Conservation (phyloP, 2,329 filamentous ascomycete species). For the Alternaria sp. region DNA sequence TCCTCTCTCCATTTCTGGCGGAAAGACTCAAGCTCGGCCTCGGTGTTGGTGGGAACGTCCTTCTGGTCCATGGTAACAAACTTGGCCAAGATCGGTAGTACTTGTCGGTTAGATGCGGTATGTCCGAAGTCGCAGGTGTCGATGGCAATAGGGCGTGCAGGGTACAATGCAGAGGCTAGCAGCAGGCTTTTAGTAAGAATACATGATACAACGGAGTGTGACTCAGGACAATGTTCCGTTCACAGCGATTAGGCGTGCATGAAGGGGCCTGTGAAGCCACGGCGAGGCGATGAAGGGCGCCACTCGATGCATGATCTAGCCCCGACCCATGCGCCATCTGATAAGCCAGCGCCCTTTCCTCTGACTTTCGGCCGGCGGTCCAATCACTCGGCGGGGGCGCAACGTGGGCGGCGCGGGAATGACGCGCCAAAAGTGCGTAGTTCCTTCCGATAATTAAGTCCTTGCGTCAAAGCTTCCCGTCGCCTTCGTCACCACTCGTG, state of each 20-base stretch:
- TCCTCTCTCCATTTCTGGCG: constrained; percentile 86
- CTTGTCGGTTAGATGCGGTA: constrained; percentile 25
- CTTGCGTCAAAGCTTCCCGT: constrained; percentile 23
- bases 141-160: constrained; percentile 6
- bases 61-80: constrained; percentile 23
- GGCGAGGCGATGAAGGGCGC: constrained; percentile 14
- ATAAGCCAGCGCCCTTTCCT: constrained; percentile 25
- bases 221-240: constrained; percentile 8
- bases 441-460: constrained; percentile 10
- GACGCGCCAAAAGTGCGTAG: constrained; percentile 21
- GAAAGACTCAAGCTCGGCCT: constrained; percentile 82
- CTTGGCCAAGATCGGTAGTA: constrained; percentile 25
- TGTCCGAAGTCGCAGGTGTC: constrained; percentile 38
- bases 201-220: constrained; percentile 23
- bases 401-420: constrained; percentile 12
- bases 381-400: constrained; percentile 10
- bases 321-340: constrained; percentile 21
- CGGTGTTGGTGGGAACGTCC: constrained; percentile 42
- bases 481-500: constrained; percentile 29
- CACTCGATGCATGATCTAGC: constrained; percentile 10
- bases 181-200: constrained; percentile 23
- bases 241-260: constrained; percentile 8
- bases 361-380: neutral
- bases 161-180: constrained; percentile 13
- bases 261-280: constrained; percentile 5